Conservation (phyloP, 345 rosid species). For the Chamaenerion angustifolium region DNA sequence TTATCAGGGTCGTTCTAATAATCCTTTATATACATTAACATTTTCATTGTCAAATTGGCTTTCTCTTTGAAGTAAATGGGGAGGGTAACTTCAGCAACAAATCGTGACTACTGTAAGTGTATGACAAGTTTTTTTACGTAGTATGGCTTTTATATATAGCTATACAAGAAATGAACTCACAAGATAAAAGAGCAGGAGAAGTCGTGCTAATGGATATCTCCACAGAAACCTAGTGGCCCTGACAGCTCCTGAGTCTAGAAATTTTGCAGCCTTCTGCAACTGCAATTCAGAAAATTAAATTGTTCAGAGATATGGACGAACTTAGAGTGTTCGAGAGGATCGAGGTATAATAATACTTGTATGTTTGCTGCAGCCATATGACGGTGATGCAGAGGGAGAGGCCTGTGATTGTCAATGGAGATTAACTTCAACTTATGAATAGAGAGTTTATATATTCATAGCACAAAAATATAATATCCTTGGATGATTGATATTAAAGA, state of each 20-base stretch:
- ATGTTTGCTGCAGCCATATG: conserved; percentile 68
- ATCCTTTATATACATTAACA: too few relatives aligned
- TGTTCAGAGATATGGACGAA: conserved; percentile 4
- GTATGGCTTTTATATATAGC: too few relatives aligned
- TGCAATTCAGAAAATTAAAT: conserved; percentile 20
- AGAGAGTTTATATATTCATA: too few relatives aligned
- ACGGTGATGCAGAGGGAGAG: conserved; percentile 84
- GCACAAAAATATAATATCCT: too few relatives aligned
- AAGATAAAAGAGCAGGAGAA: conserved; percentile 67
- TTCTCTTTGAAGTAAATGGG: too few relatives aligned
- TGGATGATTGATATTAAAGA: too few relatives aligned
- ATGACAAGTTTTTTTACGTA: not conserved
- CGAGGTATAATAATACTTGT: conserved; percentile 32
- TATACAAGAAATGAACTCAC: conserved; percentile 22
- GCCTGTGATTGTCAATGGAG: conserved; percentile 26
- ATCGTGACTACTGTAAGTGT: not conserved
- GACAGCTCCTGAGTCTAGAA: conserved; percentile 86
- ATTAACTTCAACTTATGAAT: too few relatives aligned
- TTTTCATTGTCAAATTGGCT: too few relatives aligned
- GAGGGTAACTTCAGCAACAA: too few relatives aligned
- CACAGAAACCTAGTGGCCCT: conserved; percentile 95
- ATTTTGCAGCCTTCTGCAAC: conserved; percentile 89
- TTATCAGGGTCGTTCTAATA: not conserved
- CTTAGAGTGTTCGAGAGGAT: conserved; percentile 1
- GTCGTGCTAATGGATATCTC: conserved; percentile 90